phyloP scores from a whole-genome alignment of 208 protist genomes.

The Paratrypanosoma confusum region DNA sequence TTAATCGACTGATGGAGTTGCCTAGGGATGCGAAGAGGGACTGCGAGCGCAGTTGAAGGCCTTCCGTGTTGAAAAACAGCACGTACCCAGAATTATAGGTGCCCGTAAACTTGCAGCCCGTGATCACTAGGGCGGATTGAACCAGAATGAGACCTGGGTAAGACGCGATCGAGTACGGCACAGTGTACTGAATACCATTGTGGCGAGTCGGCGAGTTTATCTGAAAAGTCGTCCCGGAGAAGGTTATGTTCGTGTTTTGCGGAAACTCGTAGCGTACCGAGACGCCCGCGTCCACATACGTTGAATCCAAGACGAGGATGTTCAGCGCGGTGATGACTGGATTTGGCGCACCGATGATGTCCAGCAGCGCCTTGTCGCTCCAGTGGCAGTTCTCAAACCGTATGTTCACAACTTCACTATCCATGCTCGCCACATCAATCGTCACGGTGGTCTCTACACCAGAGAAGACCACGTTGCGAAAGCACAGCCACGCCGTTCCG shows the following conservation, averaged over 20 bases:
- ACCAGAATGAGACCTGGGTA: neutral
- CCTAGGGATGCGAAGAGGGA: constrained; percentile 2
- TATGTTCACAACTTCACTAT: constrained; percentile 1
- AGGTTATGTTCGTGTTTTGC: constrained; percentile 5
- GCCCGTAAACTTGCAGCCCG: neutral
- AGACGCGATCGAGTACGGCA: neutral
- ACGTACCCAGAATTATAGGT: neutral
- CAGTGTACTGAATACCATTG: neutral
- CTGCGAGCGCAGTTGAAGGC: neutral
- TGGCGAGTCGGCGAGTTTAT: neutral
- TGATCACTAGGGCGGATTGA: constrained; percentile 1
- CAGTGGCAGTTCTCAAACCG: constrained; percentile 6
- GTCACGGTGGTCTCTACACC: constrained; percentile 3
- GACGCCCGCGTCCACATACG: constrained; percentile 6
- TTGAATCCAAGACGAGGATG: constrained; percentile 1
- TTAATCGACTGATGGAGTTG: constrained; percentile 1
- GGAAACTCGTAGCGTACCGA: constrained; percentile 1
- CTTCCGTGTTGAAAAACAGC: neutral
- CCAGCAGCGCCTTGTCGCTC: constrained; percentile 1
- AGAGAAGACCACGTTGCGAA: constrained; percentile 7
- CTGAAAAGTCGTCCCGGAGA: constrained; percentile 4
- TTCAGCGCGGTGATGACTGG: neutral
- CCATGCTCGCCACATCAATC: constrained; percentile 5
- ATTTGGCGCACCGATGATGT: neutral
- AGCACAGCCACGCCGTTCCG: constrained; percentile 7